Evolutionary conservation across 208 protist genomes (phyloP), one percentile per base, ranked within the genome.

Genomic region (Leptomonas pyrrhocoris): DNA sequence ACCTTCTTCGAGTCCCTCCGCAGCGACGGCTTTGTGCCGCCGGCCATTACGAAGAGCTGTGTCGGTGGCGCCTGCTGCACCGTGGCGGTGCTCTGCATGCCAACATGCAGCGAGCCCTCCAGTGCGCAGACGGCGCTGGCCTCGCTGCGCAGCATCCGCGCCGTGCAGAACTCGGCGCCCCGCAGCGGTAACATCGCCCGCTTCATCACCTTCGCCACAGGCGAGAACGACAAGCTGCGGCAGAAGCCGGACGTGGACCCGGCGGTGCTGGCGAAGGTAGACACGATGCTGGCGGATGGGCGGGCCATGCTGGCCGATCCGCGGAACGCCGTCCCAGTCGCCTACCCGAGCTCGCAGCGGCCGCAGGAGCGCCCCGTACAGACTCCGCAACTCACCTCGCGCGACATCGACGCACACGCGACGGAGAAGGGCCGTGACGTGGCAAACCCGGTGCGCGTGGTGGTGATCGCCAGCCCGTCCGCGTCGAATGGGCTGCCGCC

Each of bases 151-250:
- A 53, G 60, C 34, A 77, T 87, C 66, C 61, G 74, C 55, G 38
- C 36, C 68, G 54, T 74, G 25, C 42, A 63, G 49, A 91, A 88
- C 62, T 57, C 72, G 1, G 71, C 74, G 25, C 82, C 85, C 0
- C 85, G 85, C 66, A 91, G 77, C 60, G 85, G 85, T 42, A 91
- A 83, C 70, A 57, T 91, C 25, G 76, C 55, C 28, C 81, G 85
- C 21, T 91, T 84, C 58, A 63, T 91, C 57, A 64, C 56, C 49
- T 76, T 79, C 42, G 81, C 82, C 43, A 76, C 71, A 1, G 78
- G 73, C 1, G 78, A 90, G 76, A 68, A 68, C 55, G 71, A 83
- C 36, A 77, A 79, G 77, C 48, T 81, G 46, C 65, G 71, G 19
- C 73, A 84, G 64, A 72, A 78, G 68, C 61, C 73, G 34, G 57